These are phyloP conservation scores for Ascochyta rabiei DNA, from an alignment of 2,329 filamentous ascomycete species.

Conservation along the genomic window DNA sequence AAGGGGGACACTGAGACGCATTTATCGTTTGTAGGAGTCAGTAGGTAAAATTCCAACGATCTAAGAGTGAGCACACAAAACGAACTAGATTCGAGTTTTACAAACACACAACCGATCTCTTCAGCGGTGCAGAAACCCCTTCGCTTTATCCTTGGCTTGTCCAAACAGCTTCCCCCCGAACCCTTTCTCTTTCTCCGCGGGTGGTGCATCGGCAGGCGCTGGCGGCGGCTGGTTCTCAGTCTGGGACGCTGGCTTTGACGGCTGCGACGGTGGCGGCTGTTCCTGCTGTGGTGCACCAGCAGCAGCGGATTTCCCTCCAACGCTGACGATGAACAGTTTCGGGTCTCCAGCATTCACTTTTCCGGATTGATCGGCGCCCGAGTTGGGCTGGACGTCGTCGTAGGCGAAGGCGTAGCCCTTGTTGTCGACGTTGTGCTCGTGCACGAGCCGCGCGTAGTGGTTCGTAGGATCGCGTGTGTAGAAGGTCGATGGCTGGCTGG, in stretches of 20 bases:
- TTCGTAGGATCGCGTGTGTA: constrained; percentile 10
- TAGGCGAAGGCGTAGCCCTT: constrained; percentile 15
- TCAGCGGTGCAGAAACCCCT: not conserved
- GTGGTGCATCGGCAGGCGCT: not conserved
- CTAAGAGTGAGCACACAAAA: too few species aligned
- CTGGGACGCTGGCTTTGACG: too few species aligned
- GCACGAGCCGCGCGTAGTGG: constrained; percentile 11
- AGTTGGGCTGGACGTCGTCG: constrained; percentile 9
- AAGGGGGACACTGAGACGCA: too few species aligned
- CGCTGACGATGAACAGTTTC: constrained; percentile 1
- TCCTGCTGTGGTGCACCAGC: not conserved
- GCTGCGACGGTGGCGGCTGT: not conserved
- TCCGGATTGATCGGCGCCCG: constrained; percentile 6
- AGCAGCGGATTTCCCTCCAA: constrained; percentile 8
- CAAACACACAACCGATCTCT: too few species aligned
- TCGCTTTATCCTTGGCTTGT: constrained; percentile 6
- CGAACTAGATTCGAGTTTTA: too few species aligned
- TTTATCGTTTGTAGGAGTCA: too few species aligned
- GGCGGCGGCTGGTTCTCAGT: not conserved
- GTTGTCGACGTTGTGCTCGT: constrained; percentile 9
- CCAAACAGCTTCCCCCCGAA: constrained; percentile 1
- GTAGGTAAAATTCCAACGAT: too few species aligned
- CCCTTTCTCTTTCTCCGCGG: not conserved
- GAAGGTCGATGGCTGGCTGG: constrained; percentile 3
- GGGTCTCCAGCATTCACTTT: constrained; percentile 15